A percentile compares a stretch with the other conserved stretches of the same genome.
phyloP scores from a whole-genome alignment of 768 basidiomycete genomes.

The Holtermanniella nyarrowii region DNA sequence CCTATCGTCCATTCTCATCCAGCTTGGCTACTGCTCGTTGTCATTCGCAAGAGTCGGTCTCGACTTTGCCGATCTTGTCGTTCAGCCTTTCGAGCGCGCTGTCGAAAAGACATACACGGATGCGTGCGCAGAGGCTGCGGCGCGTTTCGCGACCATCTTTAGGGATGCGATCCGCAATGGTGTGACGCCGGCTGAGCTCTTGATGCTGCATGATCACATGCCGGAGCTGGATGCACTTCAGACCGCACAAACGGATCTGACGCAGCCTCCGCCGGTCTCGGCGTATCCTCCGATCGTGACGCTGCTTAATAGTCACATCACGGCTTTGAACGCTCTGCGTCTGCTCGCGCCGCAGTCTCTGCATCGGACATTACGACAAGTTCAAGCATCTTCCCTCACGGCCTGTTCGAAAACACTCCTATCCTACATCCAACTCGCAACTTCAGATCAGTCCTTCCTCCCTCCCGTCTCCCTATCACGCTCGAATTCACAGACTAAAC shows the following conservation, averaged over 20 bases:
- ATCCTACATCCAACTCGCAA: not conserved
- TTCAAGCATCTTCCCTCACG: constrained; percentile 10
- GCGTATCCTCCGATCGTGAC: constrained; percentile 66
- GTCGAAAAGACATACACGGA: constrained; percentile 51
- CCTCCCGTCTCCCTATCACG: constrained; percentile 4
- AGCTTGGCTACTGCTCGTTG: constrained; percentile 83
- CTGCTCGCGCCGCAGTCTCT: constrained; percentile 62
- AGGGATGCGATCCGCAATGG: constrained; percentile 21
- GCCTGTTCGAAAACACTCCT: constrained; percentile 1
- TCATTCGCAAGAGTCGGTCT: constrained; percentile 87
- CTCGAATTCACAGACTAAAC: not conserved
- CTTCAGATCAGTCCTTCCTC: constrained; percentile 3
- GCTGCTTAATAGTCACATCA: constrained; percentile 61
- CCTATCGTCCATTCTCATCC: constrained; percentile 75
- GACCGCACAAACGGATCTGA: constrained; percentile 19
- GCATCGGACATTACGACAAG: constrained; percentile 1
- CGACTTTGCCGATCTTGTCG: constrained; percentile 67
- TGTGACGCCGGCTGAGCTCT: constrained; percentile 19
- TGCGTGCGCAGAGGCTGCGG: constrained; percentile 47
- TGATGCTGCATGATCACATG: constrained; percentile 44
- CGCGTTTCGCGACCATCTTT: constrained; percentile 20
- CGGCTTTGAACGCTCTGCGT: constrained; percentile 67
- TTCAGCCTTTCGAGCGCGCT: constrained; percentile 56
- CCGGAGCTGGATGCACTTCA: constrained; percentile 44
- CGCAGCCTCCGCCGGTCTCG: constrained; percentile 56